Conservation (phyloP, 495 filamentous ascomycete species). For the Penicillium maclennaniae region DNA sequence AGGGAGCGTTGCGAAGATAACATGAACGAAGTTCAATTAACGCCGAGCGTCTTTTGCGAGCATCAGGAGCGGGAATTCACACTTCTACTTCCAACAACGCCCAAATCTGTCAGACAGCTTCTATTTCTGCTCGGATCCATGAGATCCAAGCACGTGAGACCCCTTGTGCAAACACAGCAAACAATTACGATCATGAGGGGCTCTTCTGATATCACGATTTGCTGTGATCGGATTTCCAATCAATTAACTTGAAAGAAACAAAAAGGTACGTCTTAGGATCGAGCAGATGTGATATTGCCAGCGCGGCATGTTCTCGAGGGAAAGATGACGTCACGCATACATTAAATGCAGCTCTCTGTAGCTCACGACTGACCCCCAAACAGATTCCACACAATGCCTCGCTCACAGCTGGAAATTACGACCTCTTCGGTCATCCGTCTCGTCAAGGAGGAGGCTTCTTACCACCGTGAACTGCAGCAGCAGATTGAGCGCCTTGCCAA, state of each 20-base stretch:
- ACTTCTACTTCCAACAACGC: background rate
- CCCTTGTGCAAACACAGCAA: conserved; percentile 22
- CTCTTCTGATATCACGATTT: background rate
- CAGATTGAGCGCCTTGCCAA: conserved; percentile 70
- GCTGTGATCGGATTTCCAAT: background rate
- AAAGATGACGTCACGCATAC: conserved; percentile 1
- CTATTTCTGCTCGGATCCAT: background rate
- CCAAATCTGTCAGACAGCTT: background rate
- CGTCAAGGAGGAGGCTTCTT: conserved; percentile 86
- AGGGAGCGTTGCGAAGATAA: background rate
- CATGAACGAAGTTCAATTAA: background rate
- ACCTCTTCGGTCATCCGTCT: conserved; percentile 73
- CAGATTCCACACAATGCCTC: conserved; percentile 54
- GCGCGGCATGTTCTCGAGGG: too few species aligned
- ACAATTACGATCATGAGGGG: conserved; percentile 22
- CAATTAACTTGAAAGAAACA: background rate
- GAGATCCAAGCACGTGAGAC: conserved; percentile 9
- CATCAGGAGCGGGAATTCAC: background rate
- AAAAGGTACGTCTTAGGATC: conserved; percentile 2
- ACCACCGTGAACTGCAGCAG: conserved; percentile 73
- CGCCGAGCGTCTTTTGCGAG: background rate
- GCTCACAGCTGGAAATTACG: conserved; percentile 66
- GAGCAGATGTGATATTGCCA: too few species aligned
- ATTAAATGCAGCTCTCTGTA: background rate
- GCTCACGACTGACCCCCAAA: background rate